Evolutionary conservation across 805 yeast genomes (phyloP).

Genomic region (Hanseniaspora jakobsenii): DNA sequence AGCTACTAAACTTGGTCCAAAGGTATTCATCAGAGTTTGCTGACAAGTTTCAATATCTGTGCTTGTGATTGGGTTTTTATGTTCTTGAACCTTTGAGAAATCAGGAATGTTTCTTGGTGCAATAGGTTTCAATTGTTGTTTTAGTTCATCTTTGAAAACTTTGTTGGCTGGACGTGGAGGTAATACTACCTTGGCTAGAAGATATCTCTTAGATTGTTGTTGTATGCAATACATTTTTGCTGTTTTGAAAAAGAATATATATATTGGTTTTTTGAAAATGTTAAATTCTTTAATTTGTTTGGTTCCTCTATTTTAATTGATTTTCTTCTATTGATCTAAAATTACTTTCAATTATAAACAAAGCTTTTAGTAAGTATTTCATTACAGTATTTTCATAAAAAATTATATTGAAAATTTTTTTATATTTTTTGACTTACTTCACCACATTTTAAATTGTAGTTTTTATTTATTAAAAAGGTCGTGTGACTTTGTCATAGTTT

Average conservation of each 20-base stretch:
- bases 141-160: background rate
- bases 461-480: too few relatives aligned
- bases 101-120: background rate
- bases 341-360: too few relatives aligned
- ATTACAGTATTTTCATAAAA: too few relatives aligned
- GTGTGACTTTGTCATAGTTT: too few relatives aligned
- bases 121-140: too few relatives aligned
- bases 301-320: too few relatives aligned
- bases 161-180: conserved; percentile 3
- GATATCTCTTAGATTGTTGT: conserved; percentile 12
- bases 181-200: background rate
- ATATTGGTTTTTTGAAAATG: background rate
- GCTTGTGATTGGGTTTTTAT: background rate
- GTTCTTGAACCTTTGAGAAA: background rate
- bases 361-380: too few relatives aligned
- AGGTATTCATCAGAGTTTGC: background rate
- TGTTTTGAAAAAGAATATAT: background rate
- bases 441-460: too few relatives aligned
- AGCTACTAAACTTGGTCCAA: background rate
- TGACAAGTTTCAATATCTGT: background rate
- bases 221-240: conserved; percentile 2
- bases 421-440: too few relatives aligned
- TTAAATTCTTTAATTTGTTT: too few relatives aligned
- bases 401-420: too few relatives aligned
- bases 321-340: too few relatives aligned